Base-by-base conservation (phyloP, 2,329 filamentous ascomycete species). In the Periconia sp. region DNA sequence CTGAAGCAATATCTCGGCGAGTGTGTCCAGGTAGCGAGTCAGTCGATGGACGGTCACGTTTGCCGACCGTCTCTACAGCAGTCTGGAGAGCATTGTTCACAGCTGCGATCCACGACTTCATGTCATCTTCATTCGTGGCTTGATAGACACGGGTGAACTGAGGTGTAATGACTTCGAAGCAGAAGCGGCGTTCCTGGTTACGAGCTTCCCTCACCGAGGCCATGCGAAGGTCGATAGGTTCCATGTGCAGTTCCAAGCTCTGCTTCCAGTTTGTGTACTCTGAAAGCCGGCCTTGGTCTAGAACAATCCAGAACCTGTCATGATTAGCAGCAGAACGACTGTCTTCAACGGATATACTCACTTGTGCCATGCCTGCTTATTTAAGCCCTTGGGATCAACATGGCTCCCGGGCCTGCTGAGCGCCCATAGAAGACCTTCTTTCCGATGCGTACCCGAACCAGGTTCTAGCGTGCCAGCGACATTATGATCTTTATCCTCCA, bases 221-320 rank as follows among this genome's bases (percentile, higher is more conserved):
- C 84, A 97, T 94, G 24, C 94, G 88, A 32, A 99, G 78, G 69
- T 99, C 95, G 54, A 99, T 97, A 0, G 94, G 94, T 2, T 97
- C 94, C 84, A 96, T 97, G 68, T 99, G 95, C 18, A 97, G 77
- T 70, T 99, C 94, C 17, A 99, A 81, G 68, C 85, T 92, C 68
- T 99, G 90, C 72, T 99, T 99, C 94, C 94, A 99, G 69, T 99
- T 97, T 67, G 92, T 96, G 72, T 99, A 99, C 66, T 99, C 94
- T 1, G 92, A 96, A 12, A 99, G 79, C 67, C 94, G 96, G 17
- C 94, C 94, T 70, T 96, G 92, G 66, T 97, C 95, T 31, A 99
- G 79, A 2, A 99, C 94, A 52, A 99, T 95, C 94, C 94, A 99
- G 72, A 97, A 99, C 65, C 91, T 95, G 18, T 13, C 15, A 31